Conservation (phyloP, 139 green algal species). For the Mesostigma viride region DNA sequence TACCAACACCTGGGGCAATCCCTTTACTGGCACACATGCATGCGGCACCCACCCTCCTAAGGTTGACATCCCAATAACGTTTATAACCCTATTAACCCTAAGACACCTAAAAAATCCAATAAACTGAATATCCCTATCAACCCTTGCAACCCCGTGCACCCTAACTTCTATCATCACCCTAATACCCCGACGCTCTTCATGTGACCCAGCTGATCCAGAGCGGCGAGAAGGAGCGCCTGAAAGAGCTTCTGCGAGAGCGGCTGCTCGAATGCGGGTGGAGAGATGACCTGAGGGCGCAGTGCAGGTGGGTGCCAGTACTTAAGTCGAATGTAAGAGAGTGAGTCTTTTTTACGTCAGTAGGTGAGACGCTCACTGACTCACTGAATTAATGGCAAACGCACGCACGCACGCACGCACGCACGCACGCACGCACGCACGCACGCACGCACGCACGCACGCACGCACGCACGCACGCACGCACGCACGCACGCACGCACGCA, state of each 20-base stretch:
- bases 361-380: neutral
- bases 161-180: too few relatives aligned
- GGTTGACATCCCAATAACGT: too few relatives aligned
- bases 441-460: neutral
- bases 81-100: too few relatives aligned
- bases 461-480: neutral
- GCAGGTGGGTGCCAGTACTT: neutral
- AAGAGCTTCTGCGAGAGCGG: slow-evolving; percentile 12
- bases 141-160: too few relatives aligned
- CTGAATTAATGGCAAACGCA: neutral
- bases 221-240: slow-evolving; percentile 17
- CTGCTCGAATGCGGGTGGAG: slow-evolving; percentile 21
- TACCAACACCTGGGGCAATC: too few relatives aligned
- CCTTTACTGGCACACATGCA: too few relatives aligned
- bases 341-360: neutral
- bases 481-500: neutral
- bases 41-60: too few relatives aligned
- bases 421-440: neutral
- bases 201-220: slow-evolving; percentile 4
- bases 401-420: neutral
- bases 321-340: neutral
- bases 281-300: slow-evolving; percentile 13
- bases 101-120: too few relatives aligned
- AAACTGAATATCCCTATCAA: too few relatives aligned
- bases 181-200: too few relatives aligned